Base-by-base conservation (phyloP, 2,329 filamentous ascomycete species). In the Xylaria multiplex region DNA sequence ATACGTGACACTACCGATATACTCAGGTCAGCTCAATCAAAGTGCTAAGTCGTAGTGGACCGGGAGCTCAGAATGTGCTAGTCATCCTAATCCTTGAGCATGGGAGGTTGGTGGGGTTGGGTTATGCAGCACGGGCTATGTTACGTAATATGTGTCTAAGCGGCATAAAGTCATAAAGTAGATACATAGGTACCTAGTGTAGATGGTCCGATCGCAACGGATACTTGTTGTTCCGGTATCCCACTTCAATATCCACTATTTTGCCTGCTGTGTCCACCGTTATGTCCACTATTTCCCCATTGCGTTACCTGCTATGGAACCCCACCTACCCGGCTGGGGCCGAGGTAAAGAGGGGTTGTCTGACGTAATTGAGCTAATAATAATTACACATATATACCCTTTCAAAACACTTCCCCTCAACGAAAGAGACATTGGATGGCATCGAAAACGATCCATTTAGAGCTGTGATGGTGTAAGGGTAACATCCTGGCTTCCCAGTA, bases 401-500 rank as follows among this genome's bases (percentile, higher is more conserved):
- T n/a, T 13, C 45, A 27, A 13, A 7, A 8, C n/a, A 3, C 2
- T 1, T 1, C 37, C 9, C 30, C n/a, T n/a, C 27, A 46, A 54
- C 19, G 2, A 55, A 43, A 5, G 2, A 7, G n/a, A 30, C 42
- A 43, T 66, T 27, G 49, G 60, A 64, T 7, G 55, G 60, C 42
- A 48, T 62, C 54, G 64, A 3, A n/a, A 13, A 66, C 64, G 55
- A 55, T 62, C 56, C 56, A 13, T 57, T 16, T 2, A 57, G 45
- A 59, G 74, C 74, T 70, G 64, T 69, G 61, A 65, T 76, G 71
- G 73, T 77, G 74, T 76, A 77, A 69, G 70, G 76, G 76, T 76
- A 77, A 73, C 76, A 77, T 78, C 70, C 68, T 68, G 70, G 75
- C 75, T 78, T 78, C 76, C 76, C 76, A 78, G 27, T 71, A 9